Evolutionary conservation across 2,329 filamentous ascomycete species (phyloP).

Genomic region (Pseudophaeomoniella oleicola): DNA sequence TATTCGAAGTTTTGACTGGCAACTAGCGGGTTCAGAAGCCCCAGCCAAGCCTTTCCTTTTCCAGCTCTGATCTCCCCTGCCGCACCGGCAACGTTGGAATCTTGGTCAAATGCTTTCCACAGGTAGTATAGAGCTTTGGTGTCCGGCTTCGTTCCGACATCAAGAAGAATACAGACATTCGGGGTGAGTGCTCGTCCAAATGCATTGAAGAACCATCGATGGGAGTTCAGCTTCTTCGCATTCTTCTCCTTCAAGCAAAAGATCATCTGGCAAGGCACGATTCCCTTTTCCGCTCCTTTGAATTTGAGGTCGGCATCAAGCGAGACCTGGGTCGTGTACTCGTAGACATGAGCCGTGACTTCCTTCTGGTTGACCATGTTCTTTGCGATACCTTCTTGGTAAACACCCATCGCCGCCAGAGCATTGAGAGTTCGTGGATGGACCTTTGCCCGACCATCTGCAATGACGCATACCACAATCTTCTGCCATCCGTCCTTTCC

Average conservation of each 20-base stretch:
- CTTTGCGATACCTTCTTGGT: conserved; percentile 96
- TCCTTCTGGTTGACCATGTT: conserved; percentile 94
- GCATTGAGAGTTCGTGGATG: conserved; percentile 88
- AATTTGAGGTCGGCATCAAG: conserved; percentile 93
- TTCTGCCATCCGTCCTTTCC: conserved; percentile 97
- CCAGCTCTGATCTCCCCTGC: conserved; percentile 97
- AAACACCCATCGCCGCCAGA: conserved; percentile 90
- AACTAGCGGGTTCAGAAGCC: conserved; percentile 83
- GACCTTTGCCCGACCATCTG: conserved; percentile 85
- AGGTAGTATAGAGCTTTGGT: conserved; percentile 87
- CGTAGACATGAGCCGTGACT: conserved; percentile 93
- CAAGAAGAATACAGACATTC: conserved; percentile 91
- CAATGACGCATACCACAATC: conserved; percentile 94
- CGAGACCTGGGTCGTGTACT: conserved; percentile 96
- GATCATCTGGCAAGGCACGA: conserved; percentile 94
- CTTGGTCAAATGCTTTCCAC: conserved; percentile 97
- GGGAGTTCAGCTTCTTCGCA: conserved; percentile 92
- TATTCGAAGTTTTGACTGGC: conserved; percentile 99
- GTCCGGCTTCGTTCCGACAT: conserved; percentile 87
- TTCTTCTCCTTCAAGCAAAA: conserved; percentile 99
- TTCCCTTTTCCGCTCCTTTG: conserved; percentile 97
- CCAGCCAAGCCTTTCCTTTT: conserved; percentile 70
- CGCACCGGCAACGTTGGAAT: conserved; percentile 92
- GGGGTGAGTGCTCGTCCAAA: conserved; percentile 86
- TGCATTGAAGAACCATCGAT: conserved; percentile 98